Percentiles rank a stretch among this genome's conserved stretches.
Conservation (phyloP, 192 early-diverging fungal genomes). For the Backusella tuberculispora region DNA sequence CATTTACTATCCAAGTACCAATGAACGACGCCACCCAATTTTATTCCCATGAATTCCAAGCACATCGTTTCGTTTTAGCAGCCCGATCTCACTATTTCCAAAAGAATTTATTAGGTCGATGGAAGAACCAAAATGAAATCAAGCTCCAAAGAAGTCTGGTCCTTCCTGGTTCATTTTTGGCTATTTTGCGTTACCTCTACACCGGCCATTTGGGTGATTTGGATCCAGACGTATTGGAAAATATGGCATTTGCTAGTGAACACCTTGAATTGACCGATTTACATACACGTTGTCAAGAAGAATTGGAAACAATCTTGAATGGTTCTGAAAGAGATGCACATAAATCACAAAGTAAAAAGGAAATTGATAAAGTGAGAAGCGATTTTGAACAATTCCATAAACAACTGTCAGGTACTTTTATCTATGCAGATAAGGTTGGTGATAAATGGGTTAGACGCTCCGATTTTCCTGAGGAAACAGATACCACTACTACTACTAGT, state of each 20-base stretch:
- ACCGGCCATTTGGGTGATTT: not conserved
- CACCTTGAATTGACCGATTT: not conserved
- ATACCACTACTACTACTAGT: too few species aligned
- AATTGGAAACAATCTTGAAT: not conserved
- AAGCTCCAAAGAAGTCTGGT: not conserved
- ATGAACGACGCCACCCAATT: not conserved
- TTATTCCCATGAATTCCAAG: conserved; percentile 39
- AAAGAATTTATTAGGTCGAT: conserved; percentile 35
- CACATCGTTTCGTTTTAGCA: conserved; percentile 48
- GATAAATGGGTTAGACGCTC: too few species aligned
- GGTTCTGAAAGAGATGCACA: not conserved
- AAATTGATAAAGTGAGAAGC: conserved; percentile 36
- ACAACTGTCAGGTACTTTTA: conserved; percentile 2
- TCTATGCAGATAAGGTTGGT: not conserved
- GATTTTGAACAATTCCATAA: conserved; percentile 28
- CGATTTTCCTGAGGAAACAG: too few species aligned
- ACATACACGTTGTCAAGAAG: not conserved
- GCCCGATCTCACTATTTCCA: conserved; percentile 47
- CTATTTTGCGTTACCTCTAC: not conserved
- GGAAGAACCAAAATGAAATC: not conserved
- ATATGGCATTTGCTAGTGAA: conserved; percentile 1
- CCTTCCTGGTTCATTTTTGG: not conserved
- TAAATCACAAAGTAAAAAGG: conserved; percentile 28
- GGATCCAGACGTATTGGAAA: not conserved
- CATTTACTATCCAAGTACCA: conserved; percentile 6